Evolutionary conservation across 106 monocot genomes (phyloP).

Genomic region (Xerophyta viscosa): DNA sequence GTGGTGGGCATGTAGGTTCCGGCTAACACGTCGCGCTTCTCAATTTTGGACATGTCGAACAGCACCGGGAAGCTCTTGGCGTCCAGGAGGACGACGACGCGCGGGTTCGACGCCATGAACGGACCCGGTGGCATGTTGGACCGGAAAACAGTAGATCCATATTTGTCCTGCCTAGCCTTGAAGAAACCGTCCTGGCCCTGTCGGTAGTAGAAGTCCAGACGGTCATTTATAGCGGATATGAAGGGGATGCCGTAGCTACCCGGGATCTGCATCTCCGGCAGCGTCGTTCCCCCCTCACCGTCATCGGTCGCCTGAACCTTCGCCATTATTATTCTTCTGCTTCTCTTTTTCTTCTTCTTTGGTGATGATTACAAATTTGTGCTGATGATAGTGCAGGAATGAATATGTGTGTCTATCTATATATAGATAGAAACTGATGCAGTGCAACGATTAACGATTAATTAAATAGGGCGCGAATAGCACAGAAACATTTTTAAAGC

Average conservation of each 20-base stretch:
- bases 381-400: too few species aligned
- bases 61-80: conserved; percentile 46
- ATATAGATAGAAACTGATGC: too few species aligned
- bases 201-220: conserved; percentile 40
- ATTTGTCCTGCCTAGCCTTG: conserved; percentile 13
- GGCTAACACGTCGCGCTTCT: conserved; percentile 34
- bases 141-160: conserved; percentile 44
- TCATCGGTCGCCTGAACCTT: too few species aligned
- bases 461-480: too few species aligned
- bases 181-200: conserved; percentile 34
- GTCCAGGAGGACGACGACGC: conserved; percentile 34
- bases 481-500: too few species aligned
- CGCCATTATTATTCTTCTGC: too few species aligned
- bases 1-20: conserved; percentile 47
- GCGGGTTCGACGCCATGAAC: conserved; percentile 34
- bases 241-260: conserved; percentile 30
- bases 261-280: conserved; percentile 1
- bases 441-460: too few species aligned
- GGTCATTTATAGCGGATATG: conserved; percentile 32
- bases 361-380: too few species aligned
- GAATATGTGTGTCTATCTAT: too few species aligned
- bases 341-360: too few species aligned
- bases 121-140: conserved; percentile 49
- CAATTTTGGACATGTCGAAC: conserved; percentile 43
- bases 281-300: too few species aligned